Evolutionary conservation across 192 early-diverging fungal genomes (phyloP).

Genomic region (Diversispora eburnea): DNA sequence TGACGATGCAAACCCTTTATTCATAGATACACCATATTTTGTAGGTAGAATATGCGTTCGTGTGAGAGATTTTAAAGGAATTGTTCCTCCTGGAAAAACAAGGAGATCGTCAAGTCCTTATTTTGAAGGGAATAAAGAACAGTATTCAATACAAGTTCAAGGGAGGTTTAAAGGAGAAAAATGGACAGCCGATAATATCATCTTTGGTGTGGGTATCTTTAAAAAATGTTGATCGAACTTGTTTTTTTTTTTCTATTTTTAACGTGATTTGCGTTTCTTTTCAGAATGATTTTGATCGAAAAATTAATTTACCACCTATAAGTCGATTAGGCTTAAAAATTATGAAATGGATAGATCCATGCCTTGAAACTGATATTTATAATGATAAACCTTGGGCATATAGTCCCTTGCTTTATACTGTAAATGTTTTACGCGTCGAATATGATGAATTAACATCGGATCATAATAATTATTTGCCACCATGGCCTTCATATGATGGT

Average conservation of each 20-base stretch:
- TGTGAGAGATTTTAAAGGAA: constrained; percentile 62
- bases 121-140: constrained; percentile 57
- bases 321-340: constrained; percentile 70
- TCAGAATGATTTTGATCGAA: constrained; percentile 66
- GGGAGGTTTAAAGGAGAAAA: constrained; percentile 69
- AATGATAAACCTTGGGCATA: constrained; percentile 69
- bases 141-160: constrained; percentile 69
- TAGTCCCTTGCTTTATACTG: constrained; percentile 65
- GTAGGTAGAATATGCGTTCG: constrained; percentile 63
- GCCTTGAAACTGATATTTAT: constrained; percentile 66
- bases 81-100: constrained; percentile 40
- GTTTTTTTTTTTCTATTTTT: not conserved
- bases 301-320: constrained; percentile 63
- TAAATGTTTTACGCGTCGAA: constrained; percentile 59
- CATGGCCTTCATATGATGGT: constrained; percentile 42
- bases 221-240: not conserved
- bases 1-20: constrained; percentile 58
- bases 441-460: constrained; percentile 23
- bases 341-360: constrained; percentile 73
- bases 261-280: not conserved
- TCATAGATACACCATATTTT: constrained; percentile 63
- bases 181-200: constrained; percentile 58
- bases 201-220: constrained; percentile 58
- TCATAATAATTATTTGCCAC: constrained; percentile 26
- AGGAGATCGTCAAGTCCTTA: constrained; percentile 32